phyloP scores from a whole-genome alignment of 345 rosid genomes.

The Salix koriyanagi region DNA sequence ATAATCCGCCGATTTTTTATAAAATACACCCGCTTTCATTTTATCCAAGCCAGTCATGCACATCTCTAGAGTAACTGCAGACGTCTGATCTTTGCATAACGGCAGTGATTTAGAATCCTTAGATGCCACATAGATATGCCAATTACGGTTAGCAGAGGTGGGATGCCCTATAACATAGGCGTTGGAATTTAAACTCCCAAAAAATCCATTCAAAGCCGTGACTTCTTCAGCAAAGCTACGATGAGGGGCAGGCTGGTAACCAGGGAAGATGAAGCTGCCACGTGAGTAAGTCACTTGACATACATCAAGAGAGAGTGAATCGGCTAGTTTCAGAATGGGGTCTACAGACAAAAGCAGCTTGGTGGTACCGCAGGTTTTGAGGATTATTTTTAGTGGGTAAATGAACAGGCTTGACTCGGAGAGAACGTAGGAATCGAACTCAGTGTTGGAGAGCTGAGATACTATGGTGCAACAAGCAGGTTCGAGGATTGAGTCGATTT shows the following conservation, averaged over 20 bases:
- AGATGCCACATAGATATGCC: conserved; percentile 65
- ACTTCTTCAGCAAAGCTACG: conserved; percentile 69
- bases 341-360: conserved; percentile 60
- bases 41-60: conserved; percentile 74
- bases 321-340: conserved; percentile 41
- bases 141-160: conserved; percentile 28
- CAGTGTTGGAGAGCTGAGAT: conserved; percentile 48
- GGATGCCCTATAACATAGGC: conserved; percentile 53
- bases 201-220: conserved; percentile 41
- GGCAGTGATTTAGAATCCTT: conserved; percentile 6
- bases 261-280: conserved; percentile 80
- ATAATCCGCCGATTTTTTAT: conserved; percentile 31
- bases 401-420: conserved; percentile 81
- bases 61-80: conserved; percentile 52
- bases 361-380: conserved; percentile 84
- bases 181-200: conserved; percentile 31
- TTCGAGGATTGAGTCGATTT: conserved; percentile 51
- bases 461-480: conserved; percentile 70
- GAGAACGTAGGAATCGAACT: conserved; percentile 73
- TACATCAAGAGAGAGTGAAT: conserved; percentile 41
- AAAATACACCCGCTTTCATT: conserved; percentile 51
- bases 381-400: conserved; percentile 49
- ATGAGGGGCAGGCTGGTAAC: conserved; percentile 67
- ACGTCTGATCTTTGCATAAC: not conserved
- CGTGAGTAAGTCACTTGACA: conserved; percentile 57